A percentile compares a stretch with the other conserved stretches of the same genome.
Evolutionary conservation across 495 filamentous ascomycete species (phyloP).

Genomic region (Penicillium ucsense): DNA sequence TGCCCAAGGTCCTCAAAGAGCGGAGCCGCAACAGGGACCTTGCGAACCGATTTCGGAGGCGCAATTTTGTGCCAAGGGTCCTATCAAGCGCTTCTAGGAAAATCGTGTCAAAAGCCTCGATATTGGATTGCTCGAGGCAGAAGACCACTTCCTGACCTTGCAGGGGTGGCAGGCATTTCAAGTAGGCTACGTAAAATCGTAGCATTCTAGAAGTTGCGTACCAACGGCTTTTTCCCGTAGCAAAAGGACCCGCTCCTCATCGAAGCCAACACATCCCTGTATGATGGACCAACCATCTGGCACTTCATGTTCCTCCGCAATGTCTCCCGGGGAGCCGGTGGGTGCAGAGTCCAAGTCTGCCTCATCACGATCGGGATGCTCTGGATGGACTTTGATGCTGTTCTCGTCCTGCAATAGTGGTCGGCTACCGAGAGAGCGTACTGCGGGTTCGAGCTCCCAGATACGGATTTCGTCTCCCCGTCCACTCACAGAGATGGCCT

Average conservation of each 20-base stretch:
- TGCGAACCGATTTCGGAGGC: too few species aligned
- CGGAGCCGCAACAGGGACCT: too few species aligned
- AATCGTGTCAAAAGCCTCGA: too few species aligned
- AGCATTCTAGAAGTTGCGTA: slow-evolving; percentile 68
- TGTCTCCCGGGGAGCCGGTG: background rate
- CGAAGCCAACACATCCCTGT: slow-evolving; percentile 74
- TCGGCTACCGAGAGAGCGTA: slow-evolving; percentile 36
- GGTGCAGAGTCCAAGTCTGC: background rate
- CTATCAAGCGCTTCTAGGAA: too few species aligned
- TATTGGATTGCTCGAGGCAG: background rate
- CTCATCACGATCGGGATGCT: slow-evolving; percentile 13
- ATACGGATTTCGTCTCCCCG: slow-evolving; percentile 80
- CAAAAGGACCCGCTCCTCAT: slow-evolving; percentile 87
- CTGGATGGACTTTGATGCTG: slow-evolving; percentile 46
- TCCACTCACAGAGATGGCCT: slow-evolving; percentile 78
- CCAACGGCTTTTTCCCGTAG: slow-evolving; percentile 61
- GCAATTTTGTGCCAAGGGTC: too few species aligned
- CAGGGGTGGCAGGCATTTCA: background rate
- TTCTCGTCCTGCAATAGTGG: slow-evolving; percentile 31
- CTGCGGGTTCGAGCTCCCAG: slow-evolving; percentile 83
- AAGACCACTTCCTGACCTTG: background rate
- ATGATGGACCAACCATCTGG: slow-evolving; percentile 11
- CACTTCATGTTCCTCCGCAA: background rate
- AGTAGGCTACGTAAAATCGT: slow-evolving; percentile 68
- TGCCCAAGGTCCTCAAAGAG: too few species aligned